Conservation (phyloP, 2,329 filamentous ascomycete genomes). For the Pestalotiopsis sp. region DNA sequence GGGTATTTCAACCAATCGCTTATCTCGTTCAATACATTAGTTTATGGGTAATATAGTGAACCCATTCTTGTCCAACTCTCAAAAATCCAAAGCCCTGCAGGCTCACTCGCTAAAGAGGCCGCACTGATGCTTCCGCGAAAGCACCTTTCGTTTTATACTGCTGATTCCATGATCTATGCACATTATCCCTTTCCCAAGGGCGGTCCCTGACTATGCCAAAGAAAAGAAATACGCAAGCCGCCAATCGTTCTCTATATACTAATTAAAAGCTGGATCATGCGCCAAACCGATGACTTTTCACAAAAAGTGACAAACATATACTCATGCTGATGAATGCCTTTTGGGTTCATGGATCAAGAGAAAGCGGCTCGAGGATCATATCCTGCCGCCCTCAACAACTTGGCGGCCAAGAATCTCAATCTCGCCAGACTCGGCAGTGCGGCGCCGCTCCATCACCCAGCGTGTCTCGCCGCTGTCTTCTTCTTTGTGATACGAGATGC, state of each 20-base stretch:
- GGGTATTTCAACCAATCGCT: not conserved
- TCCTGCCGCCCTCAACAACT: constrained; percentile 60
- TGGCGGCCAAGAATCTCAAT: constrained; percentile 67
- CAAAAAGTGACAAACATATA: not conserved
- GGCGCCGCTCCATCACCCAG: constrained; percentile 71
- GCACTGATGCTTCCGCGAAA: too few relatives aligned
- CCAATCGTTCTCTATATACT: not conserved
- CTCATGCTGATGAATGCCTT: not conserved
- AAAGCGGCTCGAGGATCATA: constrained; percentile 6
- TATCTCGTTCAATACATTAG: not conserved
- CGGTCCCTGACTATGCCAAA: not conserved
- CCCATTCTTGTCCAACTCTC: not conserved
- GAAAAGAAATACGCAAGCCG: not conserved
- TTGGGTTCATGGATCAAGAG: not conserved
- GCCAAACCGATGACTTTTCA: not conserved
- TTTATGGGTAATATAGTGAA: not conserved
- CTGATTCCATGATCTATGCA: not conserved
- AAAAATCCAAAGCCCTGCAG: not conserved
- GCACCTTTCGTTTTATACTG: too few relatives aligned
- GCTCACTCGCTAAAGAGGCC: not conserved
- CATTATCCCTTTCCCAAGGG: not conserved
- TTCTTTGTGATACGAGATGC: constrained; percentile 69
- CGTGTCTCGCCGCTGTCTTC: constrained; percentile 60
- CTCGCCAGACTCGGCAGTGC: constrained; percentile 67
- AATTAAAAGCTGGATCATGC: not conserved